phyloP scores from a whole-genome alignment of 2,329 filamentous ascomycete species.

The Aspergillus luchuensis region DNA sequence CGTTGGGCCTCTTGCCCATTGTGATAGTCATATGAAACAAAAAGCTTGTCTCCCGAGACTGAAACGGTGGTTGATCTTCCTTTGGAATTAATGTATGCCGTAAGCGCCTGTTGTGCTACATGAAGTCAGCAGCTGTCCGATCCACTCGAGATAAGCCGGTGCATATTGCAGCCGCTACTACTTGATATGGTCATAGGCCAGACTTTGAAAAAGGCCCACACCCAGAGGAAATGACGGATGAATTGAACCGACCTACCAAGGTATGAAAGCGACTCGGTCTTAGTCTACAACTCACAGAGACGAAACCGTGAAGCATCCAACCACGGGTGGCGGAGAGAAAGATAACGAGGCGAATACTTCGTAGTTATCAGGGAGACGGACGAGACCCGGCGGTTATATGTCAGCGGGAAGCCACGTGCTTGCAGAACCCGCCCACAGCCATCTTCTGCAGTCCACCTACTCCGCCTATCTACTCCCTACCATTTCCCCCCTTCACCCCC shows the following conservation, averaged over 20 bases:
- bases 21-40: slow-evolving; percentile 4
- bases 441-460: no score
- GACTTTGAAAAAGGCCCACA: not conserved
- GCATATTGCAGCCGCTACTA: not conserved
- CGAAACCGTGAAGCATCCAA: not conserved
- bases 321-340: not conserved
- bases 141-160: not conserved
- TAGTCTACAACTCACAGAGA: not conserved
- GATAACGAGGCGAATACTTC: not conserved
- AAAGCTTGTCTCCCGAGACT: not conserved
- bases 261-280: not conserved
- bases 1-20: slow-evolving; percentile 48
- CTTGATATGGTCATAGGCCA: not conserved
- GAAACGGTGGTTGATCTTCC: not conserved
- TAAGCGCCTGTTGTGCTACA: not conserved
- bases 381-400: not conserved
- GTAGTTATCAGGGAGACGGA: not conserved
- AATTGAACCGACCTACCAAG: not conserved
- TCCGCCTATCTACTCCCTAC: not conserved
- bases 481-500: not conserved
- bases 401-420: slow-evolving; percentile 8
- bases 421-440: not conserved
- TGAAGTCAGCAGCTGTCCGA: not conserved
- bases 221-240: no score
- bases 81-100: not conserved